phyloP scores from a whole-genome alignment of 2,329 filamentous ascomycete genomes.

The Neoscytalidium dimidiatum region DNA sequence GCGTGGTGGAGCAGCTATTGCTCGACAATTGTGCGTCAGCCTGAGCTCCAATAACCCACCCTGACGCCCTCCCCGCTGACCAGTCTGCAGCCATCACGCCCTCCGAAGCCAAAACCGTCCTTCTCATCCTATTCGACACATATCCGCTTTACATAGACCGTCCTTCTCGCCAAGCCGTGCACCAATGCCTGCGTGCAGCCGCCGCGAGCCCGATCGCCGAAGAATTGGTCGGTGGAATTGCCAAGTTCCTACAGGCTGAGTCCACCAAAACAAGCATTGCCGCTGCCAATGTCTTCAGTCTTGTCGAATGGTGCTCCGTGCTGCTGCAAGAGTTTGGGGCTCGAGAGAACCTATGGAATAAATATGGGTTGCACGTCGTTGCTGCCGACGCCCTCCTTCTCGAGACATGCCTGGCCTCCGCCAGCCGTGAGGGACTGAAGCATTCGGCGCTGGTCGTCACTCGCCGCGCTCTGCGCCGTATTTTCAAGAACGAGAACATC shows the following conservation, averaged over 20 bases:
- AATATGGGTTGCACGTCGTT: constrained; percentile 66
- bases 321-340: constrained; percentile 71
- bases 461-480: constrained; percentile 74
- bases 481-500: constrained; percentile 62
- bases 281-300: constrained; percentile 77
- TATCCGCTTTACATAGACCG: constrained; percentile 87
- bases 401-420: constrained; percentile 69
- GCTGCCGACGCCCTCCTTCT: constrained; percentile 70
- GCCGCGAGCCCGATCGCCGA: constrained; percentile 61
- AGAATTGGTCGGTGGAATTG: constrained; percentile 62
- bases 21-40: constrained; percentile 43
- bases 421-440: constrained; percentile 61
- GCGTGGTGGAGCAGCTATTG: constrained; percentile 46
- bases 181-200: constrained; percentile 73
- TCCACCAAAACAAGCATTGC: constrained; percentile 76
- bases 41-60: constrained; percentile 38
- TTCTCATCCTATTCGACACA: constrained; percentile 80
- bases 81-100: constrained; percentile 38
- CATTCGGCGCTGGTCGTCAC: constrained; percentile 76
- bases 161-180: constrained; percentile 77
- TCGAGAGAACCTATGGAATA: constrained; percentile 61
- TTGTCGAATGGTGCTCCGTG: constrained; percentile 86
- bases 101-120: constrained; percentile 53
- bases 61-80: constrained; percentile 38
- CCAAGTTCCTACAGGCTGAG: constrained; percentile 70